phyloP scores from a whole-genome alignment of 495 filamentous ascomycete genomes.

The Penicillium daleae region DNA sequence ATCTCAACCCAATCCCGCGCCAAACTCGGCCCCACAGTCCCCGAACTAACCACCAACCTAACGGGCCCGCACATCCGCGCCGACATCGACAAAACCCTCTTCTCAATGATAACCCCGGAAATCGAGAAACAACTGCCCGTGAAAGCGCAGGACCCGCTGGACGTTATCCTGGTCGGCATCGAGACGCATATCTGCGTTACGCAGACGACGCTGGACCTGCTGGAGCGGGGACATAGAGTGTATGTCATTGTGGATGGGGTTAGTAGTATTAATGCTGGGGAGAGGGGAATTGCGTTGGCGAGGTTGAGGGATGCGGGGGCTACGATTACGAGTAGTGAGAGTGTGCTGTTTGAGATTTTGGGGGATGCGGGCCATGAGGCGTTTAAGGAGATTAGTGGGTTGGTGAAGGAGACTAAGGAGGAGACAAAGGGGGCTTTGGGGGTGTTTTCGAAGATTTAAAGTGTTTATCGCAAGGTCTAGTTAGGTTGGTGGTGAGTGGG shows the following conservation, averaged over 20 bases:
- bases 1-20: slow-evolving; percentile 81
- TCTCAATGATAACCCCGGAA: slow-evolving; percentile 75
- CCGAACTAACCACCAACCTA: slow-evolving; percentile 61
- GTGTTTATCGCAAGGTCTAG: background rate
- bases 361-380: slow-evolving; percentile 75
- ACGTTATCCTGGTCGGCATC: slow-evolving; percentile 70
- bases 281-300: slow-evolving; percentile 77
- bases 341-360: slow-evolving; percentile 90
- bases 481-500: background rate
- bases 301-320: slow-evolving; percentile 77
- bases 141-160: slow-evolving; percentile 20
- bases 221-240: slow-evolving; percentile 74
- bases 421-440: slow-evolving; percentile 67
- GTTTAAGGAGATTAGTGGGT: slow-evolving; percentile 69
- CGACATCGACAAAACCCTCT: slow-evolving; percentile 81
- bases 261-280: slow-evolving; percentile 79
- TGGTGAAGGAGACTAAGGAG: slow-evolving; percentile 78
- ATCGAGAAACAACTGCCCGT: slow-evolving; percentile 42
- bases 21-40: slow-evolving; percentile 75
- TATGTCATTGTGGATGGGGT: slow-evolving; percentile 93
- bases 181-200: slow-evolving; percentile 94
- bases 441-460: slow-evolving; percentile 69
- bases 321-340: slow-evolving; percentile 85
- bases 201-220: slow-evolving; percentile 84
- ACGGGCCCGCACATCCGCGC: slow-evolving; percentile 47